A percentile compares a stretch with the other conserved stretches of the same genome.
These are phyloP conservation scores for Eucalyptus globulus DNA, from an alignment of 345 rosid genomes.

Conservation along the genomic window DNA sequence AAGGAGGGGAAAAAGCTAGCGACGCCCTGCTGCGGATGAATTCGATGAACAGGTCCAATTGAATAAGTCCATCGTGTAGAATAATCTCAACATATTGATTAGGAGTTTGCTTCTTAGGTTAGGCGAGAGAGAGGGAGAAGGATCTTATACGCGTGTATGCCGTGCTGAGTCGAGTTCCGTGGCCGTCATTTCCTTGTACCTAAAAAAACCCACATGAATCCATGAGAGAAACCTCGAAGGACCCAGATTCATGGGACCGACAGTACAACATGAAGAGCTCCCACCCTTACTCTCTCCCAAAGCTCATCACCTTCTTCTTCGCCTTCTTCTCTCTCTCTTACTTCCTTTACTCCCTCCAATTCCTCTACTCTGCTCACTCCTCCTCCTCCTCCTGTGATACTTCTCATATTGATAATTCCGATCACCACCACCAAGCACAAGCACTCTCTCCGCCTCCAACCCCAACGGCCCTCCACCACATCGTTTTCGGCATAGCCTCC, in stretches of 20 bases:
- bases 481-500: conserved; percentile 68
- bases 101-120: not conserved
- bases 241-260: not conserved
- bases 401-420: not conserved
- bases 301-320: conserved; percentile 2
- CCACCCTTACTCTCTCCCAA: not conserved
- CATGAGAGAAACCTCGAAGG: not conserved
- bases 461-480: conserved; percentile 30
- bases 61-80: not conserved
- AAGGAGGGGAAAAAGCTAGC: not conserved
- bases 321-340: conserved; percentile 1
- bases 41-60: not conserved
- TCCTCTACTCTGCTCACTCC: not conserved
- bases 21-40: not conserved
- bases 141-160: not conserved
- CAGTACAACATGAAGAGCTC: not conserved
- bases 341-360: conserved; percentile 7
- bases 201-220: not conserved
- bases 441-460: not conserved
- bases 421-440: not conserved
- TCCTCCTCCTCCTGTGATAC: not conserved
- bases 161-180: not conserved
- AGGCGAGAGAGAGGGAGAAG: not conserved
- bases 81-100: not conserved
- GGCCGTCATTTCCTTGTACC: not conserved